phyloP scores from a whole-genome alignment of 177 flowering plant species.

The Tripterygium wilfordii region DNA sequence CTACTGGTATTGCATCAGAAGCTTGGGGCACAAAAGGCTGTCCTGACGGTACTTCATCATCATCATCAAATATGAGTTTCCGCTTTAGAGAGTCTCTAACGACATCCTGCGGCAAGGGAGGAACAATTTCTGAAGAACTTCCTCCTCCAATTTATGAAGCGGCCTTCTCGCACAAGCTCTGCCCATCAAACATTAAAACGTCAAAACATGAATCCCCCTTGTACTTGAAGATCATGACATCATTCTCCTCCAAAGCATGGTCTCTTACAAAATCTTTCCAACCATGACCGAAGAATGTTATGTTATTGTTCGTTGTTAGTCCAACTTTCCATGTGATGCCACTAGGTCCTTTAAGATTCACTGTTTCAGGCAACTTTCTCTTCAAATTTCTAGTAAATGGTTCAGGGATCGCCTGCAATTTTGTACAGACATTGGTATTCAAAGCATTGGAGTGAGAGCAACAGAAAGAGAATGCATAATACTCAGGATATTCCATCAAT shows the following conservation, averaged over 20 bases:
- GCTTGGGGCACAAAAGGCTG: not conserved
- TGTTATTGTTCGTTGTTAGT: constrained; percentile 11
- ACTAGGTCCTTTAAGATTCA: constrained; percentile 37
- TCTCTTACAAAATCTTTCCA: constrained; percentile 34
- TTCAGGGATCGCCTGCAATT: constrained; percentile 25
- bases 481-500: too few species aligned
- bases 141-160: constrained; percentile 24
- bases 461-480: not conserved
- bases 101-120: constrained; percentile 5
- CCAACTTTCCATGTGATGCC: constrained; percentile 34
- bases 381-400: constrained; percentile 14
- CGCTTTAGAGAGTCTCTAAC: constrained; percentile 6
- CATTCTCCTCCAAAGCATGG: constrained; percentile 22
- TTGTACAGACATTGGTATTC: too few species aligned
- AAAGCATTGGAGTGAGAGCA: not conserved
- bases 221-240: constrained; percentile 32
- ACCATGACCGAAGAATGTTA: constrained; percentile 22
- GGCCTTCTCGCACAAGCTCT: constrained; percentile 35
- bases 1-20: not conserved
- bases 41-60: too few species aligned
- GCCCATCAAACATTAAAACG: constrained; percentile 26
- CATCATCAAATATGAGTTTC: too few species aligned
- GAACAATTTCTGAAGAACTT: constrained; percentile 5
- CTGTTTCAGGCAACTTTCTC: constrained; percentile 16
- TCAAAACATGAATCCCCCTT: constrained; percentile 21